Evolutionary conservation across 2,329 filamentous ascomycete genomes (phyloP).

Genomic region (Fusarium paranaense): DNA sequence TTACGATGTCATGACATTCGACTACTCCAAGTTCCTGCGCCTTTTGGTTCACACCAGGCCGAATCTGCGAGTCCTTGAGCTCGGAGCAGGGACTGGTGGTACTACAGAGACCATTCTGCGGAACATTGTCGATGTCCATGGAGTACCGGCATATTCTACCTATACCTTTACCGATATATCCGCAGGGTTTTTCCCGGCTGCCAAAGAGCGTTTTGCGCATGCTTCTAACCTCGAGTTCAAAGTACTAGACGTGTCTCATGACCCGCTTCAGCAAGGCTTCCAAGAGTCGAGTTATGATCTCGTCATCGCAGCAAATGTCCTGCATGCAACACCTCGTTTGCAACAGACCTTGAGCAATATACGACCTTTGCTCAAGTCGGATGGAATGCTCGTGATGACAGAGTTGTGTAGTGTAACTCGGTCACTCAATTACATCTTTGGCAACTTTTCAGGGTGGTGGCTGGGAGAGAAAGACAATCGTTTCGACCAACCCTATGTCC

Average conservation of each 20-base stretch:
- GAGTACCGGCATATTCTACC: conserved; percentile 31
- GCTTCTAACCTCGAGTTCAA: conserved; percentile 37
- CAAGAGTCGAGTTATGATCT: conserved; percentile 34
- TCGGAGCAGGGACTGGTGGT: conserved; percentile 54
- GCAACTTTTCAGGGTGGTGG: conserved; percentile 51
- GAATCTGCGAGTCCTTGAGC: conserved; percentile 51
- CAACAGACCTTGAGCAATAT: conserved; percentile 34
- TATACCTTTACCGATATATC: conserved; percentile 57
- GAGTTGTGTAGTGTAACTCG: conserved; percentile 36
- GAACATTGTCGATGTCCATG: neutral
- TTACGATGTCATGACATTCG: conserved; percentile 5
- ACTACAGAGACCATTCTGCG: conserved; percentile 13
- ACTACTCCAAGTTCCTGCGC: conserved; percentile 2
- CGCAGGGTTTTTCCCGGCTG: conserved; percentile 45
- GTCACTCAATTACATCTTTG: conserved; percentile 38
- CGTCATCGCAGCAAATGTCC: conserved; percentile 44
- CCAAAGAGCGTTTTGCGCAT: conserved; percentile 24
- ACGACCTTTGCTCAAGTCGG: conserved; percentile 38
- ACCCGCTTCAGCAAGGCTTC: conserved; percentile 33
- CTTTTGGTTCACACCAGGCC: conserved; percentile 48
- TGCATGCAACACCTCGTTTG: conserved; percentile 47
- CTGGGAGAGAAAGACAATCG: conserved; percentile 8
- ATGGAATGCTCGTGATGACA: conserved; percentile 44
- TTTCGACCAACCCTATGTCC: conserved; percentile 10
- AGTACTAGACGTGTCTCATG: conserved; percentile 37